Evolutionary conservation across 495 filamentous ascomycete genomes (phyloP), one percentile per base, ranked within the genome.

Genomic region (Diplogelasinospora grovesii): DNA sequence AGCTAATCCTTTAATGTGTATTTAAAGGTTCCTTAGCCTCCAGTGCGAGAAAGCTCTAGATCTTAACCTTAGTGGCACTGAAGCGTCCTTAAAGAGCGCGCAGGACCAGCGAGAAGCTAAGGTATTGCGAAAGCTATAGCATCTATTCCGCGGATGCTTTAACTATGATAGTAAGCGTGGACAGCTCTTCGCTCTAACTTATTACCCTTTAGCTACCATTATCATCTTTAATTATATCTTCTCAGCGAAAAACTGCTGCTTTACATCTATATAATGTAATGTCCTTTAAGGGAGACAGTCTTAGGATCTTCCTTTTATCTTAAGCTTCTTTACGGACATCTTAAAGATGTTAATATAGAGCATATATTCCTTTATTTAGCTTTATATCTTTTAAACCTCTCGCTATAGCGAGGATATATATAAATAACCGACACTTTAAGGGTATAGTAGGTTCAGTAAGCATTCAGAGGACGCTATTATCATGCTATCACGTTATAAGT

Each of bases 121-220:
- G 30, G 14, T 33, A 33, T 18, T 33, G 5, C 30, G 30, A 33
- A 33, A 33, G 30, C 30, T 18, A 33, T 10, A 33, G 30, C 14
- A 33, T 33, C 30, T 33, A 18, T 18, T 33, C 30, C 15, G 30
- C 30, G 8, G 30, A 33, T 14, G 30, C 30, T 14, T 18, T 33
- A 7, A 33, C 30, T 33, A 10, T 33, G 30, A 33, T 14, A 33
- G 15, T 15, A 33, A 18, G 14, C 20, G 13, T 8, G 14, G 30
- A 33, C 6, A 33, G 30, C 30, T 18, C 13, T 18, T 14, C 14
- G 8, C n/a, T n/a, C n/a, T 18, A 8, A 14, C 15, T 18, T 33
- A 33, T 18, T 18, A n/a, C 14, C 30, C 30, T n/a, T 7, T 18
- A n/a, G 14, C 30, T 18, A 15, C n/a, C n/a, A n/a, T 33, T 18